Conservation (phyloP, 257 asterid species). For the Linaria vulgaris region DNA sequence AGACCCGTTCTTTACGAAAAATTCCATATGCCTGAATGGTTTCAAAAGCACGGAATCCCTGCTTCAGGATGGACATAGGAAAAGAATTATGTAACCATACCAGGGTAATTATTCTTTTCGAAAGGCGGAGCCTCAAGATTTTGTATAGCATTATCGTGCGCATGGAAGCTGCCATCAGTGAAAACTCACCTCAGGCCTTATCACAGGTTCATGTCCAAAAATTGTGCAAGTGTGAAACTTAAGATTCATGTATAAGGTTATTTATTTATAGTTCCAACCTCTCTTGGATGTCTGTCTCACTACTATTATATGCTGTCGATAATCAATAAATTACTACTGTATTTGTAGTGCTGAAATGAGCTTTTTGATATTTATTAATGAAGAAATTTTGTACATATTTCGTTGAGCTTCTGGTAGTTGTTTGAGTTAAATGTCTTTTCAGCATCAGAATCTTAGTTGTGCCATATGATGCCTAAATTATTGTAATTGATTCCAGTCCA, state of each 20-base stretch:
- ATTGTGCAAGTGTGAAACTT: conserved; percentile 38
- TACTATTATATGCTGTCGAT: conserved; percentile 21
- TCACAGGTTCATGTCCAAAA: conserved; percentile 17
- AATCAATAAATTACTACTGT: no score
- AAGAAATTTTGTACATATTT: no score
- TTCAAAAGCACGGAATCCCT: conserved; percentile 84
- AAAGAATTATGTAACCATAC: conserved; percentile 16
- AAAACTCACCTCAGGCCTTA: conserved; percentile 20
- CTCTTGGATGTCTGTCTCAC: background rate
- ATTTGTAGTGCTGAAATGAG: no score
- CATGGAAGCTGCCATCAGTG: conserved; percentile 33
- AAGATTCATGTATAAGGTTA: conserved; percentile 34
- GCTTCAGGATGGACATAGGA: conserved; percentile 51
- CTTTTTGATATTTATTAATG: no score
- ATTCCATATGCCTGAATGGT: conserved; percentile 96
- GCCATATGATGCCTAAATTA: no score
- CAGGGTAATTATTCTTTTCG: conserved; percentile 38
- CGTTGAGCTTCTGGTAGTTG: no score
- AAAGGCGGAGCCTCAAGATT: conserved; percentile 35
- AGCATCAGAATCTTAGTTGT: no score
- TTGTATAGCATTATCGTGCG: conserved; percentile 48
- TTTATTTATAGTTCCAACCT: conserved; percentile 27
- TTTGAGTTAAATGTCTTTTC: no score
- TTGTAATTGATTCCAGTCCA: no score
- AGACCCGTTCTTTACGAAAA: conserved; percentile 66